Evolutionary conservation across 169 alveolate genomes (phyloP).

Genomic region (Cryptosporidium canis): DNA sequence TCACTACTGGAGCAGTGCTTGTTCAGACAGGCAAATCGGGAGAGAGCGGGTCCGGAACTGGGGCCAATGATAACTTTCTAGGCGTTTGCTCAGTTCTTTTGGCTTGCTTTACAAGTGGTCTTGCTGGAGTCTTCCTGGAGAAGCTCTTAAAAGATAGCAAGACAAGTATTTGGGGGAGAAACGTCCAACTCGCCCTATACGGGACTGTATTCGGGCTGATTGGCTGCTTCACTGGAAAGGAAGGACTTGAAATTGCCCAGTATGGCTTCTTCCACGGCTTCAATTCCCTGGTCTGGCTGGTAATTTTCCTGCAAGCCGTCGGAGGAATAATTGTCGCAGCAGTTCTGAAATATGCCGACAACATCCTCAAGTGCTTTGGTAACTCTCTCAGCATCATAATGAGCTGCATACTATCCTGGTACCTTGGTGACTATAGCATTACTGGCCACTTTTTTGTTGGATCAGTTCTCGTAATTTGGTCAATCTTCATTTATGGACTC

Average conservation of each 20-base stretch:
- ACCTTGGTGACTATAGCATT: slow-evolving; percentile 52
- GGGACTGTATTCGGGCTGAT: slow-evolving; percentile 74
- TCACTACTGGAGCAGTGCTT: slow-evolving; percentile 75
- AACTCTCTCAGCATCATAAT: slow-evolving; percentile 76
- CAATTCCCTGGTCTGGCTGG: slow-evolving; percentile 75
- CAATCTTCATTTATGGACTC: slow-evolving; percentile 54
- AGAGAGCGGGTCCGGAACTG: background rate
- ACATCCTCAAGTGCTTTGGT: slow-evolving; percentile 81
- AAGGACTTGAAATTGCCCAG: slow-evolving; percentile 53
- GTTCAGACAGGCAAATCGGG: slow-evolving; percentile 62
- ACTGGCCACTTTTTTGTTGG: slow-evolving; percentile 13
- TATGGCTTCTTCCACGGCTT: slow-evolving; percentile 79
- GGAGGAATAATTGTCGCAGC: slow-evolving; percentile 87
- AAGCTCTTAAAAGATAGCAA: slow-evolving; percentile 77
- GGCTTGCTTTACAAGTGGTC: slow-evolving; percentile 82
- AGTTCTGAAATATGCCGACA: slow-evolving; percentile 84
- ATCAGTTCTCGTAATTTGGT: slow-evolving; percentile 56
- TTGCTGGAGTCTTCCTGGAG: slow-evolving; percentile 82
- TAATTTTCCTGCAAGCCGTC: slow-evolving; percentile 77
- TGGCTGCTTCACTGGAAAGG: slow-evolving; percentile 70
- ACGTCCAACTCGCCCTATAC: slow-evolving; percentile 80
- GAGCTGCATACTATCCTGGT: slow-evolving; percentile 64
- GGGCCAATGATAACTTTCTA: slow-evolving; percentile 1
- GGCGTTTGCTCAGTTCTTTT: slow-evolving; percentile 82
- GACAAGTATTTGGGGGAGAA: slow-evolving; percentile 78